Conservation (phyloP, 345 rosid genomes). For the Eucalyptus paniculata region DNA sequence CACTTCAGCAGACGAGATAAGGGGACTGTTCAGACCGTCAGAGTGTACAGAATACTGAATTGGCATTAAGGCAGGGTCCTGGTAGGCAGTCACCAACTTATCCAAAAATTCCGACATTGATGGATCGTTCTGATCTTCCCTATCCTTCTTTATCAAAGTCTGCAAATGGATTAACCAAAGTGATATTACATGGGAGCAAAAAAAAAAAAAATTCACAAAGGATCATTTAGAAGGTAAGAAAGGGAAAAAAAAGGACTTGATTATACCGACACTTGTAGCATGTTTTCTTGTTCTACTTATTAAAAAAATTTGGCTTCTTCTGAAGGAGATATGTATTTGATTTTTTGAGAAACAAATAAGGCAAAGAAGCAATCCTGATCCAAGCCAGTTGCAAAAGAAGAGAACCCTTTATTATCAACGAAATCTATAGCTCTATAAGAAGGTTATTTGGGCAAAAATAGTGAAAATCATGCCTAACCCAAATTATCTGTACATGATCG, state of each 20-base stretch:
- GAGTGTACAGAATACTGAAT: conserved; percentile 27
- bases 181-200: neutral
- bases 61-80: conserved; percentile 73
- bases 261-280: neutral
- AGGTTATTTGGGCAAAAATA: neutral
- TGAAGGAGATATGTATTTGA: neutral
- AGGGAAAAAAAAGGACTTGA: neutral
- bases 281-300: neutral
- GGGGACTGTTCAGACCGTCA: conserved; percentile 55
- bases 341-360: neutral
- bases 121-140: conserved; percentile 40
- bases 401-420: neutral
- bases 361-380: neutral
- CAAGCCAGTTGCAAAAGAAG: neutral
- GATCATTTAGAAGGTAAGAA: neutral
- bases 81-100: conserved; percentile 48
- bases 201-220: neutral
- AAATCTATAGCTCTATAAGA: neutral
- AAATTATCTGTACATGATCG: neutral
- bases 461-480: neutral
- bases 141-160: conserved; percentile 74
- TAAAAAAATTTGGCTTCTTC: neutral
- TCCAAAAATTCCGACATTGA: conserved; percentile 49
- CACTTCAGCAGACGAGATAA: conserved; percentile 37
- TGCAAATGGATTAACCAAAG: conserved; percentile 2